A percentile compares a stretch with the other conserved stretches of the same genome.
These are phyloP conservation scores for Pneumocystis oryctolagi DNA, from an alignment of 1,139 yeast genomes.

Conservation along the genomic window DNA sequence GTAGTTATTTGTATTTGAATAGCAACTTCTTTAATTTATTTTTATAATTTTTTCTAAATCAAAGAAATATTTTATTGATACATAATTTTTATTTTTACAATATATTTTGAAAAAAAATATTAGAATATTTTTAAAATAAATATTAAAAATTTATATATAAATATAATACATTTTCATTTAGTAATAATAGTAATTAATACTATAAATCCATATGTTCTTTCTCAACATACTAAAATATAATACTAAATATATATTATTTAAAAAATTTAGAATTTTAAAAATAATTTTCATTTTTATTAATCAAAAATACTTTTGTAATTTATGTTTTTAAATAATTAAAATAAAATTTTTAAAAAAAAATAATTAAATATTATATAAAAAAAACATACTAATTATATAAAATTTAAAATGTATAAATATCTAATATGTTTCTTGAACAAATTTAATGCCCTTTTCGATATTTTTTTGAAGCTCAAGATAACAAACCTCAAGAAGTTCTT, in stretches of 20 bases:
- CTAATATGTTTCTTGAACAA: background rate
- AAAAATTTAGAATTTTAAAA: too few species aligned
- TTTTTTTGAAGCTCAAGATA: slow-evolving; percentile 36
- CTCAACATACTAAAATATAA: too few species aligned
- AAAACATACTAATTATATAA: too few species aligned
- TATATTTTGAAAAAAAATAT: too few species aligned
- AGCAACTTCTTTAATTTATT: background rate
- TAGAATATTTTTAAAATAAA: too few species aligned
- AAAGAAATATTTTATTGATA: background rate
- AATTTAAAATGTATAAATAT: background rate
- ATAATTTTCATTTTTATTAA: too few species aligned
- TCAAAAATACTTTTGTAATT: too few species aligned
- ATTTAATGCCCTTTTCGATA: slow-evolving; percentile 46
- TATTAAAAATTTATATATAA: too few species aligned
- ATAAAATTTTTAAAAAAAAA: background rate
- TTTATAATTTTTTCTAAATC: background rate
- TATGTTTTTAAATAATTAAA: background rate
- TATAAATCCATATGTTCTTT: too few species aligned
- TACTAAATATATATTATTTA: background rate
- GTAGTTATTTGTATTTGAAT: background rate
- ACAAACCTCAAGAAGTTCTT: slow-evolving; percentile 40
- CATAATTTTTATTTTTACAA: too few species aligned
- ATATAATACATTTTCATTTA: too few species aligned
- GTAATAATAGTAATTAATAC: too few species aligned
- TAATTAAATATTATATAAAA: background rate